Base-by-base conservation (phyloP, 805 yeast species). In the Candida mattraensis region DNA sequence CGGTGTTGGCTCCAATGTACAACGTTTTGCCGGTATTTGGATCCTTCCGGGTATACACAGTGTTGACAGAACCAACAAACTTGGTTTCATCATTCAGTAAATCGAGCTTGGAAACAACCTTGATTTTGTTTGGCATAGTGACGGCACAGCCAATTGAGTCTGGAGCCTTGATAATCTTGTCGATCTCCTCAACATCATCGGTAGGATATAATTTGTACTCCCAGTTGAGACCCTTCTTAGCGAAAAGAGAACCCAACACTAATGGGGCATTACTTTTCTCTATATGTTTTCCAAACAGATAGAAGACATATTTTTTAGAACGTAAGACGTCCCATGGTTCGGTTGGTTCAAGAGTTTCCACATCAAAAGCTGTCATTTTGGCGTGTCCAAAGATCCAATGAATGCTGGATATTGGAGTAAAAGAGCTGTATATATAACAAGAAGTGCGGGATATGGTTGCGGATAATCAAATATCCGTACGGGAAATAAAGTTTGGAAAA, bases 81-180 rank as follows among this genome's bases (percentile, higher is more conserved):
- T 28, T 17, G 7, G 38, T 38, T 7, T 39, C 42, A 8, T 39
- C 38, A n/a, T 32, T 39, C 23, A 39, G 18, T 3, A 24, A 21
- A 24, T 33, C 37, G 5, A 39, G 35, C 4, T 28, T 17, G 1
- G 38, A 25, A 18, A 14, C 34, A 35, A 39, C 33, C 7, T 34
- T 33, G 15, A 33, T 38, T 19, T 39, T 39, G 28, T 33, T 39
- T 3, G 42, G 38, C 42, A 39, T 39, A 5, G 42, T 39, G 14
- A 39, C 42, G 2, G 42, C 42, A 18, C 33, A 39, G 16, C 42
- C 38, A 18, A 39, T 18, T 9, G 30, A 24, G n/a, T 33, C 26
- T 12, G 22, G 35, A 8, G 35, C 26, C 12, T 18, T 17, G 12
- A 39, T 25, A 5, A 19, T 24, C 28, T 30, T 21, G 14, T 6